phyloP scores from a whole-genome alignment of 2,329 filamentous ascomycete species.

The Cercospora sesami region DNA sequence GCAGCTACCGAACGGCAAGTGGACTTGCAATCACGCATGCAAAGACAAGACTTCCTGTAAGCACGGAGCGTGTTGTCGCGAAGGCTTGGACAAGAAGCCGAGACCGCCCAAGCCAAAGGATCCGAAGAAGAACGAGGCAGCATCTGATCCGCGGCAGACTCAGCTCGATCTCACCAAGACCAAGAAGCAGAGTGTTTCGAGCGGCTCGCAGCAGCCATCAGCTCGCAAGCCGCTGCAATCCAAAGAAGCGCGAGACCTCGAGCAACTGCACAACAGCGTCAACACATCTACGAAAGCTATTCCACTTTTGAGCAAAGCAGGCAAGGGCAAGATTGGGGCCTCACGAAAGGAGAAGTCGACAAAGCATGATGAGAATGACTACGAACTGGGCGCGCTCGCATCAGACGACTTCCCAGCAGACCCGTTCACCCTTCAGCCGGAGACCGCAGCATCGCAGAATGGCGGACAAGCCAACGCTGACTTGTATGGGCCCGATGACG shows the following conservation, averaged over 20 bases:
- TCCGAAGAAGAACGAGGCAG: constrained; percentile 31
- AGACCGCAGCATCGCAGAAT: not conserved
- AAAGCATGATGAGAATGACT: constrained; percentile 24
- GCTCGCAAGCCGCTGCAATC: constrained; percentile 13
- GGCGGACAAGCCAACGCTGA: not conserved
- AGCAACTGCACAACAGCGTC: constrained; percentile 31
- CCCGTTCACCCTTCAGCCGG: not conserved
- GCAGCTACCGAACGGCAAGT: constrained; percentile 68
- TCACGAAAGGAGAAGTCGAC: not conserved
- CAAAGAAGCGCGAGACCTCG: constrained; percentile 25
- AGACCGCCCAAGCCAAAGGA: constrained; percentile 47
- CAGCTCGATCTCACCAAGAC: constrained; percentile 30
- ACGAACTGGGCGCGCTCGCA: constrained; percentile 20
- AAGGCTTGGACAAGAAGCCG: constrained; percentile 67
- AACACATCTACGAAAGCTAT: constrained; percentile 27
- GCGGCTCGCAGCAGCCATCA: not conserved
- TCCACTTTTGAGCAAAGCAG: constrained; percentile 9
- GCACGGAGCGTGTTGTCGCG: constrained; percentile 67
- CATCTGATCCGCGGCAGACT: constrained; percentile 33
- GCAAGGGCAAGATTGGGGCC: not conserved
- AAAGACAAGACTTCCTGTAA: constrained; percentile 62
- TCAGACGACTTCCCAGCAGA: constrained; percentile 21
- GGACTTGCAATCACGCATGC: constrained; percentile 72
- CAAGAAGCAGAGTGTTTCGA: constrained; percentile 21
- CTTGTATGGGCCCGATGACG: constrained; percentile 15